Percentiles rank a stretch among this genome's conserved stretches.
Conservation (phyloP, 2,329 filamentous ascomycete species). For the Diaporthe nobilis region DNA sequence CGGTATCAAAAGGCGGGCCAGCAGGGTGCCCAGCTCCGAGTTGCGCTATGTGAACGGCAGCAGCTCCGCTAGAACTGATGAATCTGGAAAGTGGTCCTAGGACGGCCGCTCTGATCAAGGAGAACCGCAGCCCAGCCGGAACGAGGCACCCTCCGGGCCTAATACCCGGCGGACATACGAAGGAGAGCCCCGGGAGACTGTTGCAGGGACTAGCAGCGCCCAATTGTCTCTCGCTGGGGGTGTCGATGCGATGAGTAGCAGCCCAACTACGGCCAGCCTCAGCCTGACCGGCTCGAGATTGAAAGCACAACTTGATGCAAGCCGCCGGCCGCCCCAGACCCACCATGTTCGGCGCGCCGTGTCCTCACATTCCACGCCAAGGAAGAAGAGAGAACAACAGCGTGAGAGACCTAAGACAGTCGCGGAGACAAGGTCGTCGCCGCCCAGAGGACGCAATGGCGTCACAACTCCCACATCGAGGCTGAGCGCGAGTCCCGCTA, state of each 20-base stretch:
- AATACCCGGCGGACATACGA: neutral
- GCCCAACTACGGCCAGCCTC: neutral
- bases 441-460: neutral
- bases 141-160: neutral
- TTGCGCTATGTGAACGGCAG: constrained; percentile 35
- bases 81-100: constrained; percentile 42
- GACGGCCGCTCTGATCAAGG: constrained; percentile 21
- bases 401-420: constrained; percentile 20
- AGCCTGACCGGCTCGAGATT: constrained; percentile 22
- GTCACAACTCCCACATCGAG: neutral
- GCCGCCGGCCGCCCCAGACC: constrained; percentile 20
- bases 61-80: constrained; percentile 30
- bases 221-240: neutral
- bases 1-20: constrained; percentile 39
- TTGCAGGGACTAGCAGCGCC: neutral
- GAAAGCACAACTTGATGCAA: constrained; percentile 39
- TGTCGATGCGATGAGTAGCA: neutral
- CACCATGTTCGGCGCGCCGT: constrained; percentile 15
- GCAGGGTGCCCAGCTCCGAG: constrained; percentile 41
- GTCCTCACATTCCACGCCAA: constrained; percentile 20
- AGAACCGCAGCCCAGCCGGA: constrained; percentile 4
- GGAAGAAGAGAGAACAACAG: constrained; percentile 11
- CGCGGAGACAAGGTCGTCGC: constrained; percentile 2
- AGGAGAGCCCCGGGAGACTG: neutral
- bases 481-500: neutral